phyloP scores from a whole-genome alignment of 2,329 filamentous ascomycete species.

The Lithohypha guttulata region DNA sequence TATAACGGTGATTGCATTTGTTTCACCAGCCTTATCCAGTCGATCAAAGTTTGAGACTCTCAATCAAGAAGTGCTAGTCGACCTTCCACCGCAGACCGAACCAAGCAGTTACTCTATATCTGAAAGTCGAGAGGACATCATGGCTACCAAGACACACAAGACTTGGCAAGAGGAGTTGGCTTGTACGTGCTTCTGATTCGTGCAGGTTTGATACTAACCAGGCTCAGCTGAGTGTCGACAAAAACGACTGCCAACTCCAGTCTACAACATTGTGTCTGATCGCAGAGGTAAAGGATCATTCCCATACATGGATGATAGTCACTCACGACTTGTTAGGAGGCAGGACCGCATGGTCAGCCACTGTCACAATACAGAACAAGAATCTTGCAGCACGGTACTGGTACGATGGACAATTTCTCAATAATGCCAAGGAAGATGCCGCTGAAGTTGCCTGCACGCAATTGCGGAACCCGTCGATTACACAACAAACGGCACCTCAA shows the following conservation, averaged over 20 bases:
- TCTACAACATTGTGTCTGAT: slow-evolving; percentile 64
- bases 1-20: slow-evolving; percentile 8
- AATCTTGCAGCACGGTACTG: slow-evolving; percentile 67
- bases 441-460: slow-evolving; percentile 57
- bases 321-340: slow-evolving; percentile 49
- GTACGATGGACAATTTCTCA: slow-evolving; percentile 81
- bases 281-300: slow-evolving; percentile 38
- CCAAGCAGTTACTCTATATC: too few relatives aligned
- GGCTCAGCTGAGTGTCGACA: slow-evolving; percentile 19
- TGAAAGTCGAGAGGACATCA: background rate
- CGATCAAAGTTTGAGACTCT: background rate
- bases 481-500: slow-evolving; percentile 7
- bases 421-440: slow-evolving; percentile 86
- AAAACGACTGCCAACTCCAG: slow-evolving; percentile 33
- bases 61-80: background rate
- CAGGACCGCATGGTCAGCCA: slow-evolving; percentile 81
- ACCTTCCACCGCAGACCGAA: too few relatives aligned
- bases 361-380: slow-evolving; percentile 58
- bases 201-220: slow-evolving; percentile 2
- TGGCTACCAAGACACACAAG: slow-evolving; percentile 20
- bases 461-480: slow-evolving; percentile 25
- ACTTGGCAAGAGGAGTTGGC: slow-evolving; percentile 47
- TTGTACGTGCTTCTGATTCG: slow-evolving; percentile 31
- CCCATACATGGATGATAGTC: slow-evolving; percentile 17
- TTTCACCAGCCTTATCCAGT: background rate